Base-by-base conservation (phyloP, 768 basidiomycete genomes). In the Strobilomyces echinocephalus region DNA sequence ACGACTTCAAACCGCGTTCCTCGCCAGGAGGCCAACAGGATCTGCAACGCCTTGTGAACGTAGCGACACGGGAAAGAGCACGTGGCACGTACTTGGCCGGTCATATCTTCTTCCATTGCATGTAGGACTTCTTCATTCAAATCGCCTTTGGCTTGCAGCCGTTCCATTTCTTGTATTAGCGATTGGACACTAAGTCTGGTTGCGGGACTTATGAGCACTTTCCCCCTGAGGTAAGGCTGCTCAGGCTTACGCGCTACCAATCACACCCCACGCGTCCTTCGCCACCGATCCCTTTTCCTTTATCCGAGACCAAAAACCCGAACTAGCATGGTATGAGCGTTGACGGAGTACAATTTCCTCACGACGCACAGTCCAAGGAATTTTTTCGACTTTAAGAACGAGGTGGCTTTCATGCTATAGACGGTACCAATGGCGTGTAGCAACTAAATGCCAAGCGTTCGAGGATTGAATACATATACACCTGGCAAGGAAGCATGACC, bases 201-300 rank as follows among this genome's bases (percentile, higher is more conserved):
- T 26, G 26, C 31, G 74, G 24, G 28, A 10, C 26, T 59, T 85
- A 86, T 21, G 91, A 93, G 58, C 33, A 15, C 36, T 21, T 85
- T 85, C 60, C 90, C 65, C 36, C 5, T 83, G 84, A 8, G 9
- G 33, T 50, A 21, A 57, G 33, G 45, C 38, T 14, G 45, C 50
- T 48, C 18, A 39, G 55, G 30, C 91, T 73, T 72, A 94, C 85
- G 95, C 95, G 77, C 91, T 93, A 34, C 92, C 91, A 55, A 98
- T 88, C 55, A 98, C 88, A 15, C 93, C 94, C 88, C 92, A 98
- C 0, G 94, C 90, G 60, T 99, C 97, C 70, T 98, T 98, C 26
- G 94, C 88, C 49, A 95, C 77, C 0, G 89, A 71, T 6, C 92
- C 93, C 70, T 94, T 95, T 72, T 99, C 97, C 72, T 95, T 98